Evolutionary conservation across 2,329 filamentous ascomycete species (phyloP).

Genomic region (Emergomyces africanus): DNA sequence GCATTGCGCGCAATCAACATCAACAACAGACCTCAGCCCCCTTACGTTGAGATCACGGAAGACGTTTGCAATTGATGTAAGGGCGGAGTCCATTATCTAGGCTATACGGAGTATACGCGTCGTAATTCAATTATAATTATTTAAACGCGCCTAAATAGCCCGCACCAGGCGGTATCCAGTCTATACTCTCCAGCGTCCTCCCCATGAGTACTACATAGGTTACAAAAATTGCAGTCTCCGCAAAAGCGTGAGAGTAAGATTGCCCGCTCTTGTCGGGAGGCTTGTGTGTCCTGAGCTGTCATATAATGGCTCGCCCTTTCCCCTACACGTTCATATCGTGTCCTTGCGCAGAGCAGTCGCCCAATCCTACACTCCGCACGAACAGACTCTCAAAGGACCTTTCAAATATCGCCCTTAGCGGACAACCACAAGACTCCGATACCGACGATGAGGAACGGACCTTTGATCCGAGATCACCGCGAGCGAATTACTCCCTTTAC

Average conservation of each 20-base stretch:
- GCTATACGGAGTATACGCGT: not conserved
- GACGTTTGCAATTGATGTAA: not conserved
- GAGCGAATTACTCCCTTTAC: constrained; percentile 84
- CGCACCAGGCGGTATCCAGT: not conserved
- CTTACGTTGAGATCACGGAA: not conserved
- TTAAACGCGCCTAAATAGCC: no score
- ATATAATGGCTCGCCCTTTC: constrained; percentile 15
- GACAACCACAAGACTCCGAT: constrained; percentile 19
- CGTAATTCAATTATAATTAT: not conserved
- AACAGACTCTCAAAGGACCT: constrained; percentile 12
- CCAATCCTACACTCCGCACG: constrained; percentile 1
- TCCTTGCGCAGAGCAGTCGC: constrained; percentile 11
- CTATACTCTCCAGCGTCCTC: not conserved
- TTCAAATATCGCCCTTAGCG: constrained; percentile 8
- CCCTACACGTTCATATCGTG: constrained; percentile 15
- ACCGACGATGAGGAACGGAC: constrained; percentile 61
- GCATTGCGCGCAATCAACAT: not conserved
- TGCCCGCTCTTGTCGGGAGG: not conserved
- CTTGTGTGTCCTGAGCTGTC: not conserved
- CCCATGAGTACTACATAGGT: not conserved
- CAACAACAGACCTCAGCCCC: not conserved
- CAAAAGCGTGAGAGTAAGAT: constrained; percentile 1
- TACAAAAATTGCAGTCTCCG: not conserved
- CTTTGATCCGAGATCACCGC: constrained; percentile 73
- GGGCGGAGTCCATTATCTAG: not conserved